Evolutionary conservation across 2,329 filamentous ascomycete species (phyloP), one percentile per base, ranked within the genome.

Genomic region (Trichoderma guizhouense): DNA sequence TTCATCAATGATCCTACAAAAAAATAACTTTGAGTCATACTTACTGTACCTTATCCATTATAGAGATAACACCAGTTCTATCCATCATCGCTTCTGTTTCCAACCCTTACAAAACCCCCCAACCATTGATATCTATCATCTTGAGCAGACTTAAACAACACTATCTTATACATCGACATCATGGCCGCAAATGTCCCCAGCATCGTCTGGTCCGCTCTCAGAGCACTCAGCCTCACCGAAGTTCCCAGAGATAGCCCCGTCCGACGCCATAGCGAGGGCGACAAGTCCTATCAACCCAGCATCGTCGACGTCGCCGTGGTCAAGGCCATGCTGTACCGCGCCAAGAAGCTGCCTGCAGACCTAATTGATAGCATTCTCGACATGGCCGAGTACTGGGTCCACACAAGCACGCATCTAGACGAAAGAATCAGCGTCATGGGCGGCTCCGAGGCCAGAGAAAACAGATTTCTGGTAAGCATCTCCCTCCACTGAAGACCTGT

Each of bases 361-460:
- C 72, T 91, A 0, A 80, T 89, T 47, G 85, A 90, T 75, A 77
- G 79, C 60, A 84, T 91, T 60, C 79, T 91, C 69, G 89, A 91
- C 75, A 77, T 82, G 32, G 89, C 88, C 69, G 88, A 90, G 78
- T 91, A 91, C 78, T 91, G 89, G 89, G 85, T 85, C 15, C 86
- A 86, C 74, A 84, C 85, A 2, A 78, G 75, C 65, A 82, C 79
- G 26, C 77, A 77, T 32, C 74, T 82, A 14, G 74, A 82, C 21
- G 81, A 5, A 73, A 79, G 62, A 75, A 79, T 5, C 73, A 72
- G 5, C 63, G 69, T 21, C 57, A 73, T 6, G 51, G 43, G 26
- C 2, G 81, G 78, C 3, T 62, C 66, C 5, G 76, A 75, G 11
- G 18, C 62, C 0, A 21, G 47, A 2, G 78, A 83, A 69, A 76